Percentiles rank a stretch among this genome's conserved stretches.
These are phyloP conservation scores for Trypanosoma vivax DNA, from an alignment of 208 protist species.

Conservation along the genomic window DNA sequence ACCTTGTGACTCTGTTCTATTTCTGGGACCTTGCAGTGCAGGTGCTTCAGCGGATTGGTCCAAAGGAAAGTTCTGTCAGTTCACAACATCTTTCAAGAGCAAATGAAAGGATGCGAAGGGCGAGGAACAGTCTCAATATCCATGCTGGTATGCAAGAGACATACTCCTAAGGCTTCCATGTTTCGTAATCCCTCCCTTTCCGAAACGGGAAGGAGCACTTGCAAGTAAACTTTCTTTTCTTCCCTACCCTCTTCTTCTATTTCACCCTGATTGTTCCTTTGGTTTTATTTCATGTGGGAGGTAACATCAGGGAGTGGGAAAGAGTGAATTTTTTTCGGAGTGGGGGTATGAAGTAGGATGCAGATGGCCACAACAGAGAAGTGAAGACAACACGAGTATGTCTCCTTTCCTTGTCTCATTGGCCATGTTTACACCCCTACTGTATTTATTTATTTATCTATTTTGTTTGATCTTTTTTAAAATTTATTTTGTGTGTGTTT, in stretches of 20 bases:
- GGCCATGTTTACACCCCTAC: too few relatives aligned
- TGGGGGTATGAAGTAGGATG: too few relatives aligned
- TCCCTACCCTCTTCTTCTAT: background rate
- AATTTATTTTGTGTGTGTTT: too few relatives aligned
- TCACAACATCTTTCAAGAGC: slow-evolving; percentile 28
- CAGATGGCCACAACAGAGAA: too few relatives aligned
- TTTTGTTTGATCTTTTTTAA: too few relatives aligned
- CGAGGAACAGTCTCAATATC: slow-evolving; percentile 32
- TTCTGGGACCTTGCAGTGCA: slow-evolving; percentile 71
- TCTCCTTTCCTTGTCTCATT: too few relatives aligned
- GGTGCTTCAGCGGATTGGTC: slow-evolving; percentile 42
- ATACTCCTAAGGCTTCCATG: slow-evolving; percentile 7
- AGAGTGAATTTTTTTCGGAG: too few relatives aligned
- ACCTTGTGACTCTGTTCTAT: slow-evolving; percentile 71
- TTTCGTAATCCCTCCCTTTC: background rate
- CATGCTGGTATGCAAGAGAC: slow-evolving; percentile 12
- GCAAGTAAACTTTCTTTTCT: background rate
- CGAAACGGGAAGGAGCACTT: background rate
- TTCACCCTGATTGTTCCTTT: background rate
- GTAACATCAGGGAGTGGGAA: too few relatives aligned
- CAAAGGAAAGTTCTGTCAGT: slow-evolving; percentile 22
- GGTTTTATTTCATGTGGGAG: background rate
- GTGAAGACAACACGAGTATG: too few relatives aligned
- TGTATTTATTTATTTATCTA: too few relatives aligned
- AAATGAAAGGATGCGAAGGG: slow-evolving; percentile 26